Evolutionary conservation across 305 asterid species (phyloP), one percentile per base, ranked within the genome.

Genomic region (Fraxinus velutina): DNA sequence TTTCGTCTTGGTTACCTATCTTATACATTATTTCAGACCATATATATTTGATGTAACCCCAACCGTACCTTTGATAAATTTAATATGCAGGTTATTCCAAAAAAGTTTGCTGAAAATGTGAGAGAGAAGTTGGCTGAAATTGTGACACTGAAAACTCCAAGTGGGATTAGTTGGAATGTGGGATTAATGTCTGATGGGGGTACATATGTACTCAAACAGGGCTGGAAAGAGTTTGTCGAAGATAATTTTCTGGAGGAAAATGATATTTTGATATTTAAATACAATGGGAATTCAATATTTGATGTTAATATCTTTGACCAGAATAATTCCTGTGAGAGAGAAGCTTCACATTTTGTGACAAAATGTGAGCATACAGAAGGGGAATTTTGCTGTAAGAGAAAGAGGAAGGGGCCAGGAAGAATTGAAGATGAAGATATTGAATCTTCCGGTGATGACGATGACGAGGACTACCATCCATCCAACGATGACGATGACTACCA

Each of bases 141-240:
- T 1, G 82, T 87, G n/a, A 50, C 76, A 12, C 85, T 89, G 73
- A 83, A 44, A 85, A 84, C 88, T 42, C 92, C 89, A 0, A 83
- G 88, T 70, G 89, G 90, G 32, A 74, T 44, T 5, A 22, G 44
- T 32, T 89, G 89, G 89, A 77, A 79, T n/a, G 84, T 83, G 0
- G 87, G 83, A 57, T 27, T 87, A 73, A 80, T 17, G 5, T 29
- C 74, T 29, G 39, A 15, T 21, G 82, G 77, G 12, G 86, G 74
- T 21, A 36, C 75, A 7, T 66, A 82, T n/a, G 21, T 66, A 79
- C 78, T 86, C 19, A 80, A 68, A 79, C 27, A 66, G 15, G 90
- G 88, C 17, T 87, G 89, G 89, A 89, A 78, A 70, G 81, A 24
- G 36, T 89, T 89, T 24, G 86, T 83, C 5, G 71, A 79, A 17